Evolutionary conservation across 805 yeast species (phyloP).

Genomic region (Spathaspora arborariae): DNA sequence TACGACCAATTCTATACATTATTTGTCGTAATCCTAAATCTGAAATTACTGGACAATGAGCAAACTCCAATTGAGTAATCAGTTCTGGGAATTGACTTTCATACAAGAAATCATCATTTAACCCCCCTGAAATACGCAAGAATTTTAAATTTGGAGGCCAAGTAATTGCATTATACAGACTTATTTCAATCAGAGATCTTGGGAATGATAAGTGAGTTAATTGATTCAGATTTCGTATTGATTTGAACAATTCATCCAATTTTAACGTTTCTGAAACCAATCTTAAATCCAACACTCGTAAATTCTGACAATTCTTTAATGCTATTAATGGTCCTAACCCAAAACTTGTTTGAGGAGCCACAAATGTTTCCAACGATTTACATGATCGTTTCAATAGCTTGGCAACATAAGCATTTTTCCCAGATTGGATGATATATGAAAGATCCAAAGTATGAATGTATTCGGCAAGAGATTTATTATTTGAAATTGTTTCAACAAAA

Average conservation of each 20-base stretch:
- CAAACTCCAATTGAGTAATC: constrained; percentile 67
- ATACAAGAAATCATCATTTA: constrained; percentile 73
- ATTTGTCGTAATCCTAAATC: constrained; percentile 63
- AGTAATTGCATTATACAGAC: constrained; percentile 43
- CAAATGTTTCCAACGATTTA: constrained; percentile 56
- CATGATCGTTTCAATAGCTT: constrained; percentile 77
- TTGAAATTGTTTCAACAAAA: constrained; percentile 68
- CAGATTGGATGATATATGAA: constrained; percentile 79
- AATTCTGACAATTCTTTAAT: constrained; percentile 56
- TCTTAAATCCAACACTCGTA: constrained; percentile 8
- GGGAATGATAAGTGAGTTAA: constrained; percentile 84
- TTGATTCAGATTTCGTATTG: constrained; percentile 58
- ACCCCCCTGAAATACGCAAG: constrained; percentile 83
- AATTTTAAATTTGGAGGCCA: constrained; percentile 83
- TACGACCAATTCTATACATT: constrained; percentile 60
- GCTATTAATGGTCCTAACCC: constrained; percentile 89
- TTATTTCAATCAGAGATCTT: constrained; percentile 74
- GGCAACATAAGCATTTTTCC: constrained; percentile 87
- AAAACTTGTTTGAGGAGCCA: constrained; percentile 94
- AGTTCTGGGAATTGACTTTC: constrained; percentile 70
- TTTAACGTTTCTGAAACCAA: constrained; percentile 75
- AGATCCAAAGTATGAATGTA: constrained; percentile 67
- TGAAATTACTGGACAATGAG: constrained; percentile 80
- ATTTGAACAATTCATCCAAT: constrained; percentile 69
- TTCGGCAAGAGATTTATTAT: constrained; percentile 49